phyloP scores from a whole-genome alignment of 768 basidiomycete genomes.

The Termitomyces sp. region DNA sequence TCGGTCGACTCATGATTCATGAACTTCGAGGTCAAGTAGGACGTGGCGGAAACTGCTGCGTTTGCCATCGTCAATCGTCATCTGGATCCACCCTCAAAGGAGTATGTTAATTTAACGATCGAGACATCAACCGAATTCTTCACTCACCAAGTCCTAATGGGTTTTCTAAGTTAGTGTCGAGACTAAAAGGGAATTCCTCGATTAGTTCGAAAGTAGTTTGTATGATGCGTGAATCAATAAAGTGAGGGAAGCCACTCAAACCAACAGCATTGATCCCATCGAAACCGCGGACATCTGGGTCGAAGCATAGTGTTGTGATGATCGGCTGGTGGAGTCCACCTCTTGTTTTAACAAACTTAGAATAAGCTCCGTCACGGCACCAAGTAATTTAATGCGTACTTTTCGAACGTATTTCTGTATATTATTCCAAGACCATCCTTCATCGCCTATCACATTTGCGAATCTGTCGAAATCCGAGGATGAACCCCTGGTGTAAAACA shows the following conservation, averaged over 20 bases:
- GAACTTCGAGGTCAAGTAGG: conserved; percentile 15
- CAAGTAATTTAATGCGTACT: background rate
- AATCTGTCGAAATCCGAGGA: conserved; percentile 22
- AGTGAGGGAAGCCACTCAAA: conserved; percentile 18
- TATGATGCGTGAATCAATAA: conserved; percentile 29
- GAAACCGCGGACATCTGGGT: conserved; percentile 21
- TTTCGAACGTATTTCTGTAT: conserved; percentile 5
- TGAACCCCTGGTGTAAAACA: conserved; percentile 21
- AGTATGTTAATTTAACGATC: background rate
- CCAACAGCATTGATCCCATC: conserved; percentile 23
- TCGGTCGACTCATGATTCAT: conserved; percentile 14
- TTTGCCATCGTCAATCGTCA: conserved; percentile 9
- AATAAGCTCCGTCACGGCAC: background rate
- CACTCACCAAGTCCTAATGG: conserved; percentile 35
- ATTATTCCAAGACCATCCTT: conserved; percentile 25
- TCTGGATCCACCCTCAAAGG: conserved; percentile 13
- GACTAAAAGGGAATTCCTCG: conserved; percentile 34
- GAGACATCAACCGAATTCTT: conserved; percentile 2
- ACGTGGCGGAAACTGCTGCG: background rate
- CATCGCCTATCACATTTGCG: conserved; percentile 19
- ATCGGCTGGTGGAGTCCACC: conserved; percentile 17
- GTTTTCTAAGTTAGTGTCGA: conserved; percentile 39
- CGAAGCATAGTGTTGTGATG: conserved; percentile 21
- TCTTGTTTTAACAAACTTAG: conserved; percentile 19
- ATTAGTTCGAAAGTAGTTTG: conserved; percentile 28